Percentiles rank a stretch among this genome's conserved stretches.
phyloP scores from a whole-genome alignment of 371 early-diverging fungal species.

The Sporodiniella umbellata region DNA sequence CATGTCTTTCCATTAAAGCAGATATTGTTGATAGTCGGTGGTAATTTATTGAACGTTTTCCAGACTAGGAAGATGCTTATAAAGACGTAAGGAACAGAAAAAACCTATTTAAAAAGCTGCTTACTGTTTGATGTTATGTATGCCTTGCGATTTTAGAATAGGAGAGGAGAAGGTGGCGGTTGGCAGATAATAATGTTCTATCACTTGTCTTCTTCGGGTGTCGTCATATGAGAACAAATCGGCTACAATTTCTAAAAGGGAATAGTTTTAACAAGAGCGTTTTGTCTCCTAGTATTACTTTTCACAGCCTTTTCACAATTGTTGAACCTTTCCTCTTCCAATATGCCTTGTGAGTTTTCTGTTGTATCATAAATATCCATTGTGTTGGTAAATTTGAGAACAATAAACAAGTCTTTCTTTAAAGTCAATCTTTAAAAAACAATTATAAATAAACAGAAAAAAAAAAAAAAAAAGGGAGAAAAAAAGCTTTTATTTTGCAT shows the following conservation, averaged over 20 bases:
- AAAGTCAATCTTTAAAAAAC: too few species aligned
- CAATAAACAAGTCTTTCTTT: too few species aligned
- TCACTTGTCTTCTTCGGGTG: slow-evolving; percentile 26
- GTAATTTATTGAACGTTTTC: slow-evolving; percentile 47
- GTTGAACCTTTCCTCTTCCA: slow-evolving; percentile 5
- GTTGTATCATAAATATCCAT: slow-evolving; percentile 11
- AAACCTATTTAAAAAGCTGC: neutral
- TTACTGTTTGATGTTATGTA: slow-evolving; percentile 49
- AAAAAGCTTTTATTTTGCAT: too few species aligned
- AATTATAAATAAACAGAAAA: too few species aligned
- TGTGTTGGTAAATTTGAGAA: too few species aligned
- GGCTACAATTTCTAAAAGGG: slow-evolving; percentile 23
- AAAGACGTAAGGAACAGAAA: neutral
- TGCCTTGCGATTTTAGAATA: slow-evolving; percentile 44
- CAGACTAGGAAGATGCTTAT: slow-evolving; percentile 47
- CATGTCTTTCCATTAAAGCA: slow-evolving; percentile 42
- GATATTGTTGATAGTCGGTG: slow-evolving; percentile 42
- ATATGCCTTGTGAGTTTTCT: neutral
- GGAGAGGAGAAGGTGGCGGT: slow-evolving; percentile 45
- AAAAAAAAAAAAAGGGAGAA: too few species aligned
- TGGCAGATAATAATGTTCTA: slow-evolving; percentile 38
- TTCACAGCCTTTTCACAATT: slow-evolving; percentile 6
- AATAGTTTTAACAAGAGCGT: too few species aligned
- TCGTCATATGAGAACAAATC: slow-evolving; percentile 41
- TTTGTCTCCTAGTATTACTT: slow-evolving; percentile 4